Evolutionary conservation across 2,329 filamentous ascomycete species (phyloP), one percentile per base, ranked within the genome.

Genomic region (Fusarium sp.): DNA sequence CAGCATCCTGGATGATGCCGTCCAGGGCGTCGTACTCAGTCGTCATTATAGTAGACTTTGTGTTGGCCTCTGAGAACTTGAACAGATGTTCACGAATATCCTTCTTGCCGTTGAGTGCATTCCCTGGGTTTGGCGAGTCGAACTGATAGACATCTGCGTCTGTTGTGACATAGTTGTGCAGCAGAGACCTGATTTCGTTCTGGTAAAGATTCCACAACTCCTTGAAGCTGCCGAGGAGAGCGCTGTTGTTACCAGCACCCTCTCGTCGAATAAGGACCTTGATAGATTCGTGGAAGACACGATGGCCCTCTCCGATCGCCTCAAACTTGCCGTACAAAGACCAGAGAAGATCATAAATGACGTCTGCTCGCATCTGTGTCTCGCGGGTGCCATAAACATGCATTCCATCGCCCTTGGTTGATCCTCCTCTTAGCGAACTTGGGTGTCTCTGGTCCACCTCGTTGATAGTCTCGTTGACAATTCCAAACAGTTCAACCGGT

Each of bases 181-280:
- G 86, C 15, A 99, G 86, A 6, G 95, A 97, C 47, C 95, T 91
- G 75, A 99, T 98, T 87, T 99, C 97, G 82, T 97, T 98, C 80
- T 99, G 97, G 79, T 98, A 96, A 9, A 99, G 86, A 80, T 98
- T 98, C 97, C 97, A 99, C 45, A 99, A 86, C 84, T 98, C 97
- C 79, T 96, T 97, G 84, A 99, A 99, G 65, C 95, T 95, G 65
- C 95, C 92, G 7, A 95, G 92, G 59, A 98, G 87, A 1, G 90
- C 88, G 45, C 85, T 88, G 76, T 90, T 85, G 85, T 92, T 86
- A 82, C 91, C 82, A 17, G 87, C 86, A 6, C 93, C 93, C 80
- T 98, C 95, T 59, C 97, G 91, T 71, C 92, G 91, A 63, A 96
- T 91, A 68, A 99, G 94, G 1, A 94, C 94, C 72, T 93, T 93